phyloP scores from a whole-genome alignment of 148 eudicot genomes.

The Gaultheria prostrata region DNA sequence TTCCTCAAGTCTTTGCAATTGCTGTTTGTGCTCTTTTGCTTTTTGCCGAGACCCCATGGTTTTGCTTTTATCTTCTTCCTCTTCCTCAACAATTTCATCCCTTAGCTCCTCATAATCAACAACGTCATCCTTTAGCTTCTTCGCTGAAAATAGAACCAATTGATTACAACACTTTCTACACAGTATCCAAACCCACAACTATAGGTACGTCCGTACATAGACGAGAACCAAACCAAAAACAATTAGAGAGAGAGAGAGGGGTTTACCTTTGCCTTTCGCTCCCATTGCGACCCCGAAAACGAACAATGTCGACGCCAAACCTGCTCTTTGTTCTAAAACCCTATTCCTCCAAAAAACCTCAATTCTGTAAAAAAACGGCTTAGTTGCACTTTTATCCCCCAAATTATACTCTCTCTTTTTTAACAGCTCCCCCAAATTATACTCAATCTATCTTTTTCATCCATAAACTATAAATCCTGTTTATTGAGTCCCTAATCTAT shows the following conservation, averaged over 20 bases:
- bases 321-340: neutral
- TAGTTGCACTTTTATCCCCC: neutral
- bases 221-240: neutral
- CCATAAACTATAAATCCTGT: neutral
- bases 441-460: neutral
- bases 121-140: slow-evolving; percentile 24
- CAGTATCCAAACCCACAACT: neutral
- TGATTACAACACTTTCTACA: neutral
- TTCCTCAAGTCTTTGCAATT: slow-evolving; percentile 67
- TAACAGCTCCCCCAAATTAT: neutral
- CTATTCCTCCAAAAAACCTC: neutral
- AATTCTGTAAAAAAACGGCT: neutral
- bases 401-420: no score
- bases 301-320: neutral
- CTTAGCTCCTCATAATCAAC: slow-evolving; percentile 19
- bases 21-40: slow-evolving; percentile 57
- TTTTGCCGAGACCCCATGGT: slow-evolving; percentile 27
- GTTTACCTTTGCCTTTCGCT: slow-evolving; percentile 40
- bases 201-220: neutral
- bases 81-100: slow-evolving; percentile 27
- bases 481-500: neutral
- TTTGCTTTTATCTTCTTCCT: slow-evolving; percentile 17
- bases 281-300: slow-evolving; percentile 36
- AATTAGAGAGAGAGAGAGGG: neutral
- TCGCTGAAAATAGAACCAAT: slow-evolving; percentile 32